Percentiles rank a stretch among this genome's conserved stretches.
Conservation (phyloP, 2,329 filamentous ascomycete genomes). For the Colletotrichum sp. region DNA sequence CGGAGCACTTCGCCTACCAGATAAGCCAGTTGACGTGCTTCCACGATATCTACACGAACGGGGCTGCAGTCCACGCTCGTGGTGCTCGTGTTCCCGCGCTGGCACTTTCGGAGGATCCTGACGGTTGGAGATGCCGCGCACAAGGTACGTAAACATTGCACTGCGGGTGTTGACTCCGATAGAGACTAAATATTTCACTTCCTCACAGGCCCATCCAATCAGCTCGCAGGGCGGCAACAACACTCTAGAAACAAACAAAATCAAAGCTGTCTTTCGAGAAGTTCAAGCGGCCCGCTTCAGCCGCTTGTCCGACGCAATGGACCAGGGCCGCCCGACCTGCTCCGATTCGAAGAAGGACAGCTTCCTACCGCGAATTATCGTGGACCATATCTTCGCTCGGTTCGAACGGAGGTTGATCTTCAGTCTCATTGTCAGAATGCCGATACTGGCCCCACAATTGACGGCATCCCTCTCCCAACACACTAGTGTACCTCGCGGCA, state of each 20-base stretch:
- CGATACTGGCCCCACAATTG: background rate
- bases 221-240: slow-evolving; percentile 24
- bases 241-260: slow-evolving; percentile 18
- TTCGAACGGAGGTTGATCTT: background rate
- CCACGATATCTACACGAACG: slow-evolving; percentile 30
- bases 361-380: fast-evolving
- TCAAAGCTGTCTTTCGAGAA: background rate
- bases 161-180: too few relatives aligned
- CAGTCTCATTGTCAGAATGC: background rate
- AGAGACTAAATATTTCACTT: background rate
- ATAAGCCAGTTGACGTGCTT: slow-evolving; percentile 27
- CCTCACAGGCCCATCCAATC: slow-evolving; percentile 23
- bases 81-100: slow-evolving; percentile 32
- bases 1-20: slow-evolving; percentile 19
- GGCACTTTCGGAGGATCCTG: slow-evolving; percentile 41
- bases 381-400: background rate
- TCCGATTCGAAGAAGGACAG: background rate
- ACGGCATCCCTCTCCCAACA: background rate
- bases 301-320: background rate
- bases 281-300: background rate
- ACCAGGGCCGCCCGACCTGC: background rate
- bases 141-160: slow-evolving; percentile 31
- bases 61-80: slow-evolving; percentile 29
- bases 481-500: background rate
- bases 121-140: slow-evolving; percentile 45